Evolutionary conservation across 2,329 filamentous ascomycete species (phyloP), one percentile per base, ranked within the genome.

Genomic region (Coccinonectria pachysandricola): DNA sequence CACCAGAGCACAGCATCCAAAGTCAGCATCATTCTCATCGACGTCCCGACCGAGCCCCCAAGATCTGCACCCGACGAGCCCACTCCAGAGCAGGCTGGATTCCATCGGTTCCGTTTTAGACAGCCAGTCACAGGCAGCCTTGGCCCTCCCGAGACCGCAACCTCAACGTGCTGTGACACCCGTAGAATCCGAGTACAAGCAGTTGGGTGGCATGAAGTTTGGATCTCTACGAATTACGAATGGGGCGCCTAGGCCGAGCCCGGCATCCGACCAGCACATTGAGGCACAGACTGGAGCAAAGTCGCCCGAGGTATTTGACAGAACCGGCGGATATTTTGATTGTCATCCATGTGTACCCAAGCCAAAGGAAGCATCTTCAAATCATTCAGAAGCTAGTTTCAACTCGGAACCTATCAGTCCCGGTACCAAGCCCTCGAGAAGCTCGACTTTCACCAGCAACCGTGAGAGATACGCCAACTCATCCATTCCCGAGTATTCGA

Each of bases 151-250:
- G 13, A 34, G 17, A 23, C 31, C 27, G 23, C 29, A 44, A 10
- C 28, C 32, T 14, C 26, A 49, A 12, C 42, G 52, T 18, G 47
- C 46, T 6, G 39, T 45, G 9, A 58, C 56, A 7, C 55, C 73
- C 0, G 64, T 55, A 20, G 71, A 75, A 13, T 48, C 57, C 15
- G 63, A 69, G n/a, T 77, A 76, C 40, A 60, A 60, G 32, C 70
- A 75, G 23, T 64, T 72, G 16, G 74, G 74, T 3, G 68, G 62
- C 8, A 77, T 75, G 44, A 74, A 73, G 43, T 64, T 75, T 27
- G 75, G 75, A 3, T 71, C 71, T 2, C 43, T 79, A 25, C 65
- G 70, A 18, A 76, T 79, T 30, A 75, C 60, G 12, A 79, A 79
- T 46, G 73, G 71, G 9, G 55, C 58, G 3, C 73, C 74, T 3